Evolutionary conservation across 2,329 filamentous ascomycete species (phyloP).

Genomic region (Exophiala xenobiotica): DNA sequence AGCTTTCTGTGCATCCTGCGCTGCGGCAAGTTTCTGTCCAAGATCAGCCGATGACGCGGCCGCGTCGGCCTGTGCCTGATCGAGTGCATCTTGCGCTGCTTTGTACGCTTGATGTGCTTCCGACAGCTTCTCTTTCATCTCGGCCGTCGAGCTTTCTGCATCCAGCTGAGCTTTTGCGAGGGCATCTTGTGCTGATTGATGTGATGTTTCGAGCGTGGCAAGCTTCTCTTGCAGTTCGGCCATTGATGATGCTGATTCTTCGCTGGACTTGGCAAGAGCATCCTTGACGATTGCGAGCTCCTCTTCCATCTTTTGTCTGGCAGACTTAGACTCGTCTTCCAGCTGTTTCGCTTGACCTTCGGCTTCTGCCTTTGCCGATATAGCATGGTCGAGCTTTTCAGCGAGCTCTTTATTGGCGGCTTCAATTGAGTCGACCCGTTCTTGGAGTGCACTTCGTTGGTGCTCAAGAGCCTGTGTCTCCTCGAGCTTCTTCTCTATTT

Average conservation of each 20-base stretch:
- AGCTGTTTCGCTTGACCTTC: slow-evolving; percentile 7
- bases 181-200: slow-evolving; percentile 7
- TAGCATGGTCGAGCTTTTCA: slow-evolving; percentile 4
- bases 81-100: slow-evolving; percentile 10
- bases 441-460: slow-evolving; percentile 1
- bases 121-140: slow-evolving; percentile 9
- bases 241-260: slow-evolving; percentile 9
- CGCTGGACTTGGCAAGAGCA: slow-evolving; percentile 12
- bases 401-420: slow-evolving; percentile 8
- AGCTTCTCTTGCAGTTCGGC: slow-evolving; percentile 15
- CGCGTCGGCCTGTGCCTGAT: slow-evolving; percentile 2
- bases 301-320: slow-evolving; percentile 6
- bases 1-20: slow-evolving; percentile 7
- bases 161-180: slow-evolving; percentile 10
- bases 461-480: slow-evolving; percentile 2
- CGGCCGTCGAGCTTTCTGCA: not conserved
- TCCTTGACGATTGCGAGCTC: slow-evolving; percentile 12
- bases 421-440: slow-evolving; percentile 4
- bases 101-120: slow-evolving; percentile 5
- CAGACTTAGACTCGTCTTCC: slow-evolving; percentile 7
- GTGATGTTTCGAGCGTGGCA: slow-evolving; percentile 1
- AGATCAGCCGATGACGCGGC: slow-evolving; percentile 7
- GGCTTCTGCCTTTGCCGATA: slow-evolving; percentile 5
- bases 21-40: slow-evolving; percentile 11
- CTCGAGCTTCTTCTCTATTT: slow-evolving; percentile 14